Base-by-base conservation (phyloP, 2,329 filamentous ascomycete genomes). In the Beauveria asiatica region DNA sequence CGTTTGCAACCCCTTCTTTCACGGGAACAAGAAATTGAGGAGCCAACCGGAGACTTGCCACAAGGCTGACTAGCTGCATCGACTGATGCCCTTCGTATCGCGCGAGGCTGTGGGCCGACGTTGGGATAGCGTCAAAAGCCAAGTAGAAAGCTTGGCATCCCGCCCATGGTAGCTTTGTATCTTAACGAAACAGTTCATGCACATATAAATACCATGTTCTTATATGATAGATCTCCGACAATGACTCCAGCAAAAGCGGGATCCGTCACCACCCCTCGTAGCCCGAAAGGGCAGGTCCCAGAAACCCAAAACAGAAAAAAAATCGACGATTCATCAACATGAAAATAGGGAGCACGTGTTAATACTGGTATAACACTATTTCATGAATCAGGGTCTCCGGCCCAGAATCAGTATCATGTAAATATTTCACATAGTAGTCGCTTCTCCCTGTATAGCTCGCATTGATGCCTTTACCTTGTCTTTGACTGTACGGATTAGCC, bases 61-160 rank as follows among this genome's bases (percentile, higher is more conserved):
- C 52, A 42, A 56, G 53, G 53, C 54, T 57, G 44, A 49, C 44
- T 57, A 51, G 56, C 41, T 10, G 30, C 55, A 49, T 57, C 44
- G 42, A 57, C n/a, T 21, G 51, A 27, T 44, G 52, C 42, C 48
- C 33, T 37, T 46, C 42, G 53, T 37, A 13, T 37, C 30, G 23
- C 41, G 54, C 45, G n/a, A 58, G 55, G 55, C 55, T 58, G 23
- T 10, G 45, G 46, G 37, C 56, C 56, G 42, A 10, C 33, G 33
- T 33, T 49, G 46, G 55, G 27, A 58, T 58, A 58, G 56, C 56
- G 56, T 58, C 37, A 42, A 27, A 58, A 44, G 45, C 37, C 56
- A 44, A 51, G 45, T 23, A 33, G 37, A 51, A 57, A 44, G 56
- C 56, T 58, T 58, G 56, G 45, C 56, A 44, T 44, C 19, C 21